Conservation (phyloP, 768 basidiomycete species). For the Hericium coralloides region DNA sequence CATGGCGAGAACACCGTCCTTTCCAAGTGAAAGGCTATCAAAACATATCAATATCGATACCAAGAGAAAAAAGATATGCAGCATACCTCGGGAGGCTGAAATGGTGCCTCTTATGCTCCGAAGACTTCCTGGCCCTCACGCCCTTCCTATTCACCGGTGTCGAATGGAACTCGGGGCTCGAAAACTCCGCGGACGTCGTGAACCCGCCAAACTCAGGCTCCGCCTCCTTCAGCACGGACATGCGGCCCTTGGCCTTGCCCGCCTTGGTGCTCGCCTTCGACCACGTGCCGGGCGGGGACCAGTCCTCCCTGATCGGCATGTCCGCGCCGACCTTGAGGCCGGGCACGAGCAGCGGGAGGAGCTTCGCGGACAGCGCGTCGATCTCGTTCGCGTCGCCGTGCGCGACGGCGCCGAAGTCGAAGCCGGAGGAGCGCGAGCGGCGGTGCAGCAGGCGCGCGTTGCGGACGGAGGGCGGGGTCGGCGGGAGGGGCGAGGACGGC, state of each 20-base stretch:
- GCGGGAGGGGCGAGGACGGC: conserved; percentile 61
- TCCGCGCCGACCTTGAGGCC: conserved; percentile 50
- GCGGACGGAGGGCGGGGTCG: conserved; percentile 62
- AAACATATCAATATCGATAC: conserved; percentile 3
- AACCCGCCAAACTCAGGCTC: conserved; percentile 22
- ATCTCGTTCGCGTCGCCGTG: conserved; percentile 50
- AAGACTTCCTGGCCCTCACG: conserved; percentile 32
- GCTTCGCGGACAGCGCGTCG: conserved; percentile 59
- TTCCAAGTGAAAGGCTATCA: conserved; percentile 53
- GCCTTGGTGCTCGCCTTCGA: conserved; percentile 1
- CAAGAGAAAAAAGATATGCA: neutral
- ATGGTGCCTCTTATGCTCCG: conserved; percentile 51
- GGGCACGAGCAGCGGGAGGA: conserved; percentile 59
- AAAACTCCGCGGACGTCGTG: conserved; percentile 29
- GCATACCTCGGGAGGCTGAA: conserved; percentile 59
- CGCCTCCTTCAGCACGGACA: neutral
- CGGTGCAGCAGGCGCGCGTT: conserved; percentile 47
- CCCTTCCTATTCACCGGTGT: conserved; percentile 35
- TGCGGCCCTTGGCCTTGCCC: neutral
- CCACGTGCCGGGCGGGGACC: conserved; percentile 5
- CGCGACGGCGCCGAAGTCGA: conserved; percentile 49
- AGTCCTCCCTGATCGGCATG: conserved; percentile 38
- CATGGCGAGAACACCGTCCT: conserved; percentile 44
- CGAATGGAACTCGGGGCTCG: conserved; percentile 50
- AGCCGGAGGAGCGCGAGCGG: conserved; percentile 42